phyloP scores from a whole-genome alignment of 2,329 filamentous ascomycete genomes.

The Fusarium anthophilum region DNA sequence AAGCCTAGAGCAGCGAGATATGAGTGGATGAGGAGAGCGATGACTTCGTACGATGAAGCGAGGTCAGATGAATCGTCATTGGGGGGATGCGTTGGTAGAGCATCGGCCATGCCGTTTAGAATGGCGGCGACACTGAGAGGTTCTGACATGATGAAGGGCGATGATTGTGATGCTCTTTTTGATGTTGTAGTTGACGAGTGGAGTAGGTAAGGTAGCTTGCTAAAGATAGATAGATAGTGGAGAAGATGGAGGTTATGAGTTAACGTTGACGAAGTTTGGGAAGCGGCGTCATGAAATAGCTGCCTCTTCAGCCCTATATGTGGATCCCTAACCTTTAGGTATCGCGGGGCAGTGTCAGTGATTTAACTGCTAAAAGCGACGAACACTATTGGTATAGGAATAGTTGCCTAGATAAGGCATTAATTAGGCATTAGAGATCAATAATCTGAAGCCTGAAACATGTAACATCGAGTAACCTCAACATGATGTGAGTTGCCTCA shows the following conservation, averaged over 20 bases:
- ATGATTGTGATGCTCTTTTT: background rate
- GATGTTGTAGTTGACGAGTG: background rate
- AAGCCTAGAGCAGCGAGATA: constrained; percentile 85
- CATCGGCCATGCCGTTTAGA: constrained; percentile 66
- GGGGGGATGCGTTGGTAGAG: constrained; percentile 63
- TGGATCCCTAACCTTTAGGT: constrained; percentile 21
- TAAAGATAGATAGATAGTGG: constrained; percentile 5
- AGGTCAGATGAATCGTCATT: constrained; percentile 69
- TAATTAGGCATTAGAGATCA: background rate
- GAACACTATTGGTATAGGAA: background rate
- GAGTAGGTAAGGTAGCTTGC: background rate
- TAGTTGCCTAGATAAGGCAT: background rate
- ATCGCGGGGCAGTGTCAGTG: constrained; percentile 21
- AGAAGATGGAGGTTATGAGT: constrained; percentile 3
- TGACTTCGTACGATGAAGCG: constrained; percentile 79
- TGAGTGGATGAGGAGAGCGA: constrained; percentile 85
- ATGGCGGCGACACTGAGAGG: constrained; percentile 50
- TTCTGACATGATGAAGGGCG: constrained; percentile 36
- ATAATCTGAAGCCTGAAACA: background rate
- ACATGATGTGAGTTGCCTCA: background rate
- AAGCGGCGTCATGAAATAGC: constrained; percentile 40
- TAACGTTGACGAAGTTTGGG: background rate
- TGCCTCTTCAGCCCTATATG: constrained; percentile 45
- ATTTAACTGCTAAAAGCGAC: background rate
- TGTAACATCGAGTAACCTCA: background rate